Conservation (phyloP, 495 filamentous ascomycete genomes). For the Xylaria telfairii region DNA sequence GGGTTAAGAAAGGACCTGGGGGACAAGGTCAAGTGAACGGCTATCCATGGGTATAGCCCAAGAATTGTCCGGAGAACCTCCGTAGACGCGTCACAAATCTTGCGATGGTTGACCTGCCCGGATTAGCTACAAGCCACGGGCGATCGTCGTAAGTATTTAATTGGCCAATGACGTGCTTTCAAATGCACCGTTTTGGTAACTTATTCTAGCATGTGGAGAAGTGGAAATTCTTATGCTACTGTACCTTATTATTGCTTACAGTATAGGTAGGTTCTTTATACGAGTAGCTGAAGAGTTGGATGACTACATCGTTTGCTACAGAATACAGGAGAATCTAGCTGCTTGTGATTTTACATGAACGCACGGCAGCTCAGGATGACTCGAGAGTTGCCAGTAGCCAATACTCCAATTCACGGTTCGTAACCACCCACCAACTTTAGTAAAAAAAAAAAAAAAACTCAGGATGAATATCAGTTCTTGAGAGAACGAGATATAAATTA, state of each 20-base stretch:
- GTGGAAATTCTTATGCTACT: neutral
- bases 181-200: neutral
- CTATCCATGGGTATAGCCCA: conserved; percentile 6
- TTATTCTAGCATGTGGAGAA: conserved; percentile 11
- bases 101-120: conserved; percentile 9
- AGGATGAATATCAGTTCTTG: neutral
- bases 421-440: too few species aligned
- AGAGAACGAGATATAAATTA: neutral
- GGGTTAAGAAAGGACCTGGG: conserved; percentile 9
- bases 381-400: neutral
- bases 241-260: neutral
- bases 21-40: conserved; percentile 13
- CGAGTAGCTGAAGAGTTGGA: neutral
- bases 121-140: conserved; percentile 2
- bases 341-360: neutral
- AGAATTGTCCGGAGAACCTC: conserved; percentile 18
- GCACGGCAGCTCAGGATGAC: neutral
- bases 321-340: neutral
- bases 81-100: conserved; percentile 6
- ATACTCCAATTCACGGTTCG: neutral
- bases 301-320: neutral
- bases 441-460: too few species aligned
- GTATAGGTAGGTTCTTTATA: neutral
- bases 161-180: conserved; percentile 10
- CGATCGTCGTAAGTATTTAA: neutral